Base-by-base conservation (phyloP, 108 stramenopile species). In the Conticribra guillardii region DNA sequence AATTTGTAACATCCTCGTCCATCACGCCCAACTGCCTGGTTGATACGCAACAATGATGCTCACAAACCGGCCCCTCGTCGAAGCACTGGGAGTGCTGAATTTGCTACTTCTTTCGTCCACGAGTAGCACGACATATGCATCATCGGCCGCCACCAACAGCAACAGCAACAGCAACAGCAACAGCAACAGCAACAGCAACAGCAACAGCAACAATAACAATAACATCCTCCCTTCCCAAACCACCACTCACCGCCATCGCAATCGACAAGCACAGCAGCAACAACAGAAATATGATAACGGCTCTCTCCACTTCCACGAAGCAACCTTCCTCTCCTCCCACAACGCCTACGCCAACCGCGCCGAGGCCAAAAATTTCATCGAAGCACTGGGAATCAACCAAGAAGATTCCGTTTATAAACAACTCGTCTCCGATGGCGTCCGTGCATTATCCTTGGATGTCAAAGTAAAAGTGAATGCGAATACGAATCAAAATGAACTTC, bases 291-390 rank as follows among this genome's bases (percentile, higher is more conserved):
- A 52, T n/a, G 56, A 49, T 22, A 60, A 71, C 41, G 70, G 60
- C 24, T 3, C 34, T 14, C 70, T 71, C 52, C 47, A n/a, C 32
- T 73, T 67, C 51, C 41, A 75, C 44, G 29, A 67, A 17, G 11
- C 32, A 23, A 75, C 74, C 14, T 57, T 67, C 46, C 23, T 75
- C 11, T 58, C 66, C 27, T 56, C 54, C 1, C 74, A 75, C 50
- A 75, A 75, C 41, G 49, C 66, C n/a, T 58, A 67, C 47, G 74
- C 74, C 30, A 75, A 67, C 21, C 61, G 58, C 16, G 65, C 9
- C 26, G 50, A 56, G 0, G 74, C 74, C 23, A 9, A 55, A 17
- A 33, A 30, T 5, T 60, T 67, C 30, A 26, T 75, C 45, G 60
- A 67, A 28, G 19, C 24, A 17, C 28, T 75, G 9, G 74, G 60